Percentiles rank a stretch among this genome's conserved stretches.
phyloP scores from a whole-genome alignment of 441 rosid species.

The Mallotus repandus region DNA sequence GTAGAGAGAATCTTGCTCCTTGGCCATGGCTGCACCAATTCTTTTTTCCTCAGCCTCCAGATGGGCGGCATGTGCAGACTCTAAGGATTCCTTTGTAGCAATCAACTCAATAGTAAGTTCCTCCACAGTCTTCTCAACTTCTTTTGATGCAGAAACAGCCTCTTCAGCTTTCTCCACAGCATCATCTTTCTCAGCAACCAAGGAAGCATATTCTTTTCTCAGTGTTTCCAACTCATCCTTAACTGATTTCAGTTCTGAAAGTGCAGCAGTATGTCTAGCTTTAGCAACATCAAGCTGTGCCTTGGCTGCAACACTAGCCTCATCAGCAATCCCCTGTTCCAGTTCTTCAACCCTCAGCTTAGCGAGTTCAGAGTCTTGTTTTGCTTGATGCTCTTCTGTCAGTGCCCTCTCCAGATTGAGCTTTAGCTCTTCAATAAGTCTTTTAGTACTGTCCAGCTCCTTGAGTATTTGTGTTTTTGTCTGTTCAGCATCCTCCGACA shows the following conservation, averaged over 20 bases:
- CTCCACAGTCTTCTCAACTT: slow-evolving; percentile 80
- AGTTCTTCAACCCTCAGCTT: slow-evolving; percentile 84
- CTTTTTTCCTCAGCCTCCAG: slow-evolving; percentile 91
- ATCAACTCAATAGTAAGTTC: slow-evolving; percentile 86
- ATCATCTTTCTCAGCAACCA: slow-evolving; percentile 54
- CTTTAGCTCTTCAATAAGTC: slow-evolving; percentile 78
- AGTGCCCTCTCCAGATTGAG: slow-evolving; percentile 79
- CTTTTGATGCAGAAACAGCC: slow-evolving; percentile 67
- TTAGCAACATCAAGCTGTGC: slow-evolving; percentile 90
- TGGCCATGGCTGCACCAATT: slow-evolving; percentile 85
- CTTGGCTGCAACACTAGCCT: slow-evolving; percentile 87
- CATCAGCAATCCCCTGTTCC: slow-evolving; percentile 89
- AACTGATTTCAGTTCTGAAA: slow-evolving; percentile 60
- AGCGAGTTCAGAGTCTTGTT: slow-evolving; percentile 90
- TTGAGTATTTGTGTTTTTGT: slow-evolving; percentile 56
- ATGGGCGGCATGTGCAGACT: slow-evolving; percentile 88
- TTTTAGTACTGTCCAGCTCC: slow-evolving; percentile 77
- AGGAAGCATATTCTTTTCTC: slow-evolving; percentile 49
- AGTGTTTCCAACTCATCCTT: slow-evolving; percentile 62
- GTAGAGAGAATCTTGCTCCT: slow-evolving; percentile 71
- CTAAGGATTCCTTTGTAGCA: slow-evolving; percentile 75
- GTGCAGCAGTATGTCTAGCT: slow-evolving; percentile 68
- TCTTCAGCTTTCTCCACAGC: slow-evolving; percentile 72
- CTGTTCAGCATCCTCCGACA: slow-evolving; percentile 62
- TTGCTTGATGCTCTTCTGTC: slow-evolving; percentile 90